phyloP scores from a whole-genome alignment of 495 filamentous ascomycete genomes.

The Cercophora scortea region DNA sequence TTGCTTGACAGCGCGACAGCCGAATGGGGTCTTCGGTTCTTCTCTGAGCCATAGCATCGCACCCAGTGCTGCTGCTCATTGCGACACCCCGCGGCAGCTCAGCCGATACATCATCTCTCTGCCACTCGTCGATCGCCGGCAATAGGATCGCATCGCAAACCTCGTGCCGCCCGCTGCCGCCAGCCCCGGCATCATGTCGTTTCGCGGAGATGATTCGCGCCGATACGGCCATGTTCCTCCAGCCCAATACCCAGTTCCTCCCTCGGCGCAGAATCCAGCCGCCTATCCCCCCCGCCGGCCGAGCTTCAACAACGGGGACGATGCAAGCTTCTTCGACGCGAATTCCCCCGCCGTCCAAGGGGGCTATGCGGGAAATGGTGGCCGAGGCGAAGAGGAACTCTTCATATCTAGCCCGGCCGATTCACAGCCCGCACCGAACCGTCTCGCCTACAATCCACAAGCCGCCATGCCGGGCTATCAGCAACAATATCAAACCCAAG shows the following conservation, averaged over 20 bases:
- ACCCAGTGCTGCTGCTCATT: background rate
- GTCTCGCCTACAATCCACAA: constrained; percentile 38
- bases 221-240: constrained; percentile 51
- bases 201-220: constrained; percentile 45
- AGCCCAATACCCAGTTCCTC: constrained; percentile 45
- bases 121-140: background rate
- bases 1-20: background rate
- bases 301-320: constrained; percentile 77
- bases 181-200: constrained; percentile 38
- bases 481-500: constrained; percentile 46
- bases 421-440: constrained; percentile 23
- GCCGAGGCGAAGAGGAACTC: constrained; percentile 38
- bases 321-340: constrained; percentile 47
- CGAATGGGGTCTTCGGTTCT: background rate
- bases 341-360: constrained; percentile 8
- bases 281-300: constrained; percentile 47
- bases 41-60: background rate
- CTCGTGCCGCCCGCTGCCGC: background rate
- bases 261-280: constrained; percentile 23
- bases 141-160: background rate
- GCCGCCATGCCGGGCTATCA: constrained; percentile 49
- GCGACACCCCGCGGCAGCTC: background rate
- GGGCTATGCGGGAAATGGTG: constrained; percentile 9
- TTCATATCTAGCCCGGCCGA: constrained; percentile 37
- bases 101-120: background rate